phyloP scores from a whole-genome alignment of 2,329 filamentous ascomycete genomes.

The Cyanodermella asteris region DNA sequence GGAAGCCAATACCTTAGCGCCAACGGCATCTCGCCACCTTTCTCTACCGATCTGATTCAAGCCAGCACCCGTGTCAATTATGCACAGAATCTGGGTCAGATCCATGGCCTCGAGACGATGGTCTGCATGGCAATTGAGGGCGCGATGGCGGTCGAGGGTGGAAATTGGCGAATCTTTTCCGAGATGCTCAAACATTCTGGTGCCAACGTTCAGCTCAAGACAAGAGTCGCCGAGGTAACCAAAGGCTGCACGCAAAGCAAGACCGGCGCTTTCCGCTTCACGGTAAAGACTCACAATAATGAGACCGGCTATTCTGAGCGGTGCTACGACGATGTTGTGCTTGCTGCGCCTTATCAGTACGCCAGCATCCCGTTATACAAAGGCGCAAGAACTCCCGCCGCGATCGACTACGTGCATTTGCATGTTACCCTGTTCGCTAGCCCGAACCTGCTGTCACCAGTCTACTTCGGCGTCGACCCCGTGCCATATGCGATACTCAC shows the following conservation, averaged over 20 bases:
- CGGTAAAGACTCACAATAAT: conserved; percentile 11
- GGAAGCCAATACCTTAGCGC: conserved; percentile 49
- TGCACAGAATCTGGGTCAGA: conserved; percentile 63
- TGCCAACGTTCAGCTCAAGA: conserved; percentile 42
- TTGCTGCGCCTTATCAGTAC: conserved; percentile 70
- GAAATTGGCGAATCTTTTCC: conserved; percentile 92
- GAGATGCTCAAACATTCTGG: conserved; percentile 47
- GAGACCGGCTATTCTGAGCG: conserved; percentile 7
- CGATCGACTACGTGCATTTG: conserved; percentile 65
- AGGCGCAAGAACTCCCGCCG: conserved; percentile 35
- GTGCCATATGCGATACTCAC: conserved; percentile 64
- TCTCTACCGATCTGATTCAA: conserved; percentile 66
- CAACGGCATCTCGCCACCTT: conserved; percentile 44
- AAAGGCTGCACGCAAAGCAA: conserved; percentile 22
- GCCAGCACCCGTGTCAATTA: conserved; percentile 88
- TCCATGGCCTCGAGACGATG: conserved; percentile 80
- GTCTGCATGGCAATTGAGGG: conserved; percentile 79
- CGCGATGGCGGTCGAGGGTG: conserved; percentile 55
- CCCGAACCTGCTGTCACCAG: conserved; percentile 45
- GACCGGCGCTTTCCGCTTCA: conserved; percentile 26
- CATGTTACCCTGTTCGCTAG: conserved; percentile 82
- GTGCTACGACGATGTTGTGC: conserved; percentile 54
- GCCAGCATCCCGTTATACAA: conserved; percentile 39
- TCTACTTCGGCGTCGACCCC: conserved; percentile 44
- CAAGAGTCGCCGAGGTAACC: conserved; percentile 40